These are phyloP conservation scores for Schizosaccharomyces lindneri DNA, from an alignment of 805 yeast genomes.

Conservation along the genomic window DNA sequence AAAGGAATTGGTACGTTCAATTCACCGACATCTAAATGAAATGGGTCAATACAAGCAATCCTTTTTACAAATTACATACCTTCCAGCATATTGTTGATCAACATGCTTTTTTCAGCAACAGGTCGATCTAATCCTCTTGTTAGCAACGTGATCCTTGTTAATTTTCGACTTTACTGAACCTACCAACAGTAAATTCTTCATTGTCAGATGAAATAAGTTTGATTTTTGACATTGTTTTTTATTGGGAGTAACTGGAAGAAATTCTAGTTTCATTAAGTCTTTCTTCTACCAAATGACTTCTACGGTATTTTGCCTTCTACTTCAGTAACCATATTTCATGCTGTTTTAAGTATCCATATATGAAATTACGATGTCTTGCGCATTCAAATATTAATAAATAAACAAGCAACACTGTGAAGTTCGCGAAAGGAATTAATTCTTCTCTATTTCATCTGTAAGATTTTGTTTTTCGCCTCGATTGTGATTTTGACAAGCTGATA, in stretches of 20 bases:
- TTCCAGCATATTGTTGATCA: conserved; percentile 65
- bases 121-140: conserved; percentile 18
- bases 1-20: conserved; percentile 59
- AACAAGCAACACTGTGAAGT: no score
- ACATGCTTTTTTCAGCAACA: conserved; percentile 66
- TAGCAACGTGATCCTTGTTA: no score
- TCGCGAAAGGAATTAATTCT: no score
- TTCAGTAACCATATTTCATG: no score
- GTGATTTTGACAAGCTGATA: no score
- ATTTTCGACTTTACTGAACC: not conserved
- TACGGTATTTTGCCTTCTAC: no score
- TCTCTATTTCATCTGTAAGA: no score
- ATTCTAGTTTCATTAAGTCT: not conserved
- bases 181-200: not conserved
- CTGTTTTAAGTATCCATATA: no score
- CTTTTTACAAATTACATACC: conserved; percentile 18
- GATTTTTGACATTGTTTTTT: not conserved
- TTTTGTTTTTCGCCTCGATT: no score
- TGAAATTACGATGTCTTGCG: no score
- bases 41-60: not conserved
- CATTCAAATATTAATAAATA: no score
- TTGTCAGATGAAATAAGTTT: not conserved
- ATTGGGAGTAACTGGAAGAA: not conserved
- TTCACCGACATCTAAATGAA: conserved; percentile 19
- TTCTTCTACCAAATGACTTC: no score